Base-by-base conservation (phyloP, 2,329 filamentous ascomycete species). In the Lachnum nothofagi region DNA sequence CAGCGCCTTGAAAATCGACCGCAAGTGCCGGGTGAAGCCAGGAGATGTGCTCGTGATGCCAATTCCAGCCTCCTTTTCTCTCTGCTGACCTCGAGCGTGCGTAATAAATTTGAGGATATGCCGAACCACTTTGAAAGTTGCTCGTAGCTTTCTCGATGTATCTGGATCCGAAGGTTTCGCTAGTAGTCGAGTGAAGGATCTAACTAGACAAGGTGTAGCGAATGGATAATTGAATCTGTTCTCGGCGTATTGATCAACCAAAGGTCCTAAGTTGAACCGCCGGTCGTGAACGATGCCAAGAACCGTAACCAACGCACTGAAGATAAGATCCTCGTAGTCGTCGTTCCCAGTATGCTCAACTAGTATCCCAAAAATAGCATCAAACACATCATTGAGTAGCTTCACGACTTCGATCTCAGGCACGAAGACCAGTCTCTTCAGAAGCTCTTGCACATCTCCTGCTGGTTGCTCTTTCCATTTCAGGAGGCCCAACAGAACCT, bases 321-420 rank as follows among this genome's bases (percentile, higher is more conserved):
- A 97, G 2, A 96, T 84, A 14, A 95, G 70, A 62, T 97, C 91
- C 63, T 97, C 93, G 55, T 90, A 91, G 63, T 95, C 88, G 56
- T 94, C 88, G 56, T 89, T 89, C 8, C 88, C 89, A n/a, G 88
- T 83, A 62, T 95, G 85, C 59, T 96, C 90, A 24, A 94, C 88
- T 23, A 97, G 73, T 23, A 96, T 90, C 5, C 88, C 86, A 64
- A 98, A 98, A 1, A 98, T 78, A 0, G 89, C 82, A 66, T 95
- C 88, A 45, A 98, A 85, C 1, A 97, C 90, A 60, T 95, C 86
- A 54, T 80, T 86, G 6, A 97, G 73, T 35, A 97, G 78, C 71
- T 97, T 98, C 54, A 98, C 93, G 27, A 98, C 88, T 68, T 98
- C 94, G 48, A 97, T 95, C 65, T 98, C 93, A 0, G 93, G 88